phyloP scores from a whole-genome alignment of 129 eudicot genomes.

The Chrysanthemum lavandulifolium region DNA sequence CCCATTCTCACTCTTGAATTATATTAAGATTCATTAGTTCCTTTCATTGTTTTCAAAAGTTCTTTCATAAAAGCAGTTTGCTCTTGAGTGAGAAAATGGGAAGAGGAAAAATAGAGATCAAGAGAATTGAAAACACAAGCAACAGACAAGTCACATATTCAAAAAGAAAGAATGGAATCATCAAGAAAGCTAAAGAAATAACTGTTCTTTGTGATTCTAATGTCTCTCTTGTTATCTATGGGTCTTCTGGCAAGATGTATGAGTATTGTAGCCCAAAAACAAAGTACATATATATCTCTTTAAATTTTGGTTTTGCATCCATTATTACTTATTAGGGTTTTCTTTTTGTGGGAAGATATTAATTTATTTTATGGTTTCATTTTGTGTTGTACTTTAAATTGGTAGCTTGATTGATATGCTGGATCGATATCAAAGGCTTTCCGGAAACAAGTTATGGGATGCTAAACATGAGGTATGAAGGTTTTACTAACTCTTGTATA shows the following conservation, averaged over 20 bases:
- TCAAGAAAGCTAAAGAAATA: conserved; percentile 88
- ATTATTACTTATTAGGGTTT: neutral
- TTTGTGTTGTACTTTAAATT: neutral
- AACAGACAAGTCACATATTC: conserved; percentile 96
- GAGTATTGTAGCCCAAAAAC: conserved; percentile 72
- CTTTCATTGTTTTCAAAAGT: neutral
- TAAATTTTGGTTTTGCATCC: neutral
- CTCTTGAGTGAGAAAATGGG: conserved; percentile 41
- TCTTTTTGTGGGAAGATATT: neutral
- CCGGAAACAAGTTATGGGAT: conserved; percentile 94
- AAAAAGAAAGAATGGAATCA: conserved; percentile 82
- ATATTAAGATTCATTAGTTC: neutral
- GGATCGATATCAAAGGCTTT: conserved; percentile 68
- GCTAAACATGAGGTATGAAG: conserved; percentile 87
- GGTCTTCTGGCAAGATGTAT: conserved; percentile 76
- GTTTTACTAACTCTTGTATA: conserved; percentile 15
- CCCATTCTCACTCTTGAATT: conserved; percentile 3
- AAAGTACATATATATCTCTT: conserved; percentile 36
- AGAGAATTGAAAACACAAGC: conserved; percentile 78
- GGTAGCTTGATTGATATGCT: conserved; percentile 61
- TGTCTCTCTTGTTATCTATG: conserved; percentile 77
- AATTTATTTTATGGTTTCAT: neutral
- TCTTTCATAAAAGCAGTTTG: neutral
- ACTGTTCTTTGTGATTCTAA: conserved; percentile 91
- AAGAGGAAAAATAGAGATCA: conserved; percentile 83